A percentile compares a stretch with the other conserved stretches of the same genome.
Evolutionary conservation across 805 yeast species (phyloP).

Genomic region (Grigorovia transvaalensis): DNA sequence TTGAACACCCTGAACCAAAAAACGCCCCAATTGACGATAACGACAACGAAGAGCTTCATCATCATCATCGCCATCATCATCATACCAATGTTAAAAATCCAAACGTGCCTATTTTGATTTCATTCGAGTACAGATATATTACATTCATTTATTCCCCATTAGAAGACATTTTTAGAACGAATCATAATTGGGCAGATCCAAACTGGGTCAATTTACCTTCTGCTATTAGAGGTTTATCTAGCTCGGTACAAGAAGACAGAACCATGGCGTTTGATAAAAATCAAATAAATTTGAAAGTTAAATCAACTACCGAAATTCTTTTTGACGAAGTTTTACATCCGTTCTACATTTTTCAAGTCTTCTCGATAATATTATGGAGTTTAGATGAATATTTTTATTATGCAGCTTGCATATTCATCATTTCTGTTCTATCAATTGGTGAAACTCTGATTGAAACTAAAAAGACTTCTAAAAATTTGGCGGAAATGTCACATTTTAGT

Average conservation of each 20-base stretch:
- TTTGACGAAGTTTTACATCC: constrained; percentile 90
- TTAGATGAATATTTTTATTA: constrained; percentile 88
- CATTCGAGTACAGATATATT: constrained; percentile 75
- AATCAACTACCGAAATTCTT: constrained; percentile 51
- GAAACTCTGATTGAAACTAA: constrained; percentile 84
- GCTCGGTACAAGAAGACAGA: constrained; percentile 59
- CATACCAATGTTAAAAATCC: constrained; percentile 27
- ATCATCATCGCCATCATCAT: constrained; percentile 9
- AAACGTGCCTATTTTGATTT: constrained; percentile 53
- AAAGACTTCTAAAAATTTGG: constrained; percentile 57
- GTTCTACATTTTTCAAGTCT: constrained; percentile 87
- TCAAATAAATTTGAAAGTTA: constrained; percentile 64
- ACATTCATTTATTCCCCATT: constrained; percentile 75
- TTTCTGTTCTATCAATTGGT: constrained; percentile 68
- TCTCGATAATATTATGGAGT: constrained; percentile 85
- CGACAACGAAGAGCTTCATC: constrained; percentile 6
- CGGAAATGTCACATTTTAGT: constrained; percentile 61
- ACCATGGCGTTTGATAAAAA: constrained; percentile 67
- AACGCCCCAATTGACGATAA: neutral
- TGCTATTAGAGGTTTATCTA: constrained; percentile 57
- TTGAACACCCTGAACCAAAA: constrained; percentile 13
- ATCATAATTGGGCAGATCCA: constrained; percentile 77
- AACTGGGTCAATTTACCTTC: constrained; percentile 57
- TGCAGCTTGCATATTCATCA: constrained; percentile 82
- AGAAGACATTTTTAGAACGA: constrained; percentile 76